Base-by-base conservation (phyloP, 768 basidiomycete species). In the Kwoniella sp. region DNA sequence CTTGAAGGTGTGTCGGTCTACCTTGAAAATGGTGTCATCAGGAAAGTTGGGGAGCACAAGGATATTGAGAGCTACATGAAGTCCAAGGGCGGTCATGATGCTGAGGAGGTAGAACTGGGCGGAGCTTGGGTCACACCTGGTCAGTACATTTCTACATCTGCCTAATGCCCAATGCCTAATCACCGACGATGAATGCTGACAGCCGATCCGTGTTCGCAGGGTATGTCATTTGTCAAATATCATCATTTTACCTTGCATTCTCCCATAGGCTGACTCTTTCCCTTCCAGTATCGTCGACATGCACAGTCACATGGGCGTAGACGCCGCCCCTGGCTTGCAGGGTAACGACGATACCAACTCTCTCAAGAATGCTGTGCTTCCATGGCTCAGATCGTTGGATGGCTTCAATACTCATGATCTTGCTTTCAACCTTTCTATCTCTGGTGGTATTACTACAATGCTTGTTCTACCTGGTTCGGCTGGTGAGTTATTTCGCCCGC, bases 361-460 rank as follows among this genome's bases (percentile, higher is more conserved):
- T 10, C 66, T 64, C 10, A 84, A 89, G 55, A 88, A 88, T 0
- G 85, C 90, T 2, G 83, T 89, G 40, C 60, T 70, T 21, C 80
- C 79, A 13, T 78, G 77, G 87, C 82, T 97, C 26, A 84, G 91
- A 51, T 88, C 86, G 60, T 83, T 92, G 40, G 93, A 97, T 76
- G 91, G 85, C 0, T 84, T 96, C 70, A 89, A 94, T 76, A 92
- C 90, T 0, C 90, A 92, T 64, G 92, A 94, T 73, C 84, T 86
- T 25, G 83, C 88, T 0, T 88, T 88, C 76, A 82, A 83, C 60
- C 83, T 91, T 17, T 85, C 90, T 2, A 87, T 92, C 58, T 85
- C 93, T 2, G 92, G 92, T 12, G 94, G 92, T 15, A 88, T 95
- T 33, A 95, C 94, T 0, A 88, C 91, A 1, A 87, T 85, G 17